Evolutionary conservation across 768 basidiomycete genomes (phyloP).

Genomic region (Rhodocollybia butyracea): DNA sequence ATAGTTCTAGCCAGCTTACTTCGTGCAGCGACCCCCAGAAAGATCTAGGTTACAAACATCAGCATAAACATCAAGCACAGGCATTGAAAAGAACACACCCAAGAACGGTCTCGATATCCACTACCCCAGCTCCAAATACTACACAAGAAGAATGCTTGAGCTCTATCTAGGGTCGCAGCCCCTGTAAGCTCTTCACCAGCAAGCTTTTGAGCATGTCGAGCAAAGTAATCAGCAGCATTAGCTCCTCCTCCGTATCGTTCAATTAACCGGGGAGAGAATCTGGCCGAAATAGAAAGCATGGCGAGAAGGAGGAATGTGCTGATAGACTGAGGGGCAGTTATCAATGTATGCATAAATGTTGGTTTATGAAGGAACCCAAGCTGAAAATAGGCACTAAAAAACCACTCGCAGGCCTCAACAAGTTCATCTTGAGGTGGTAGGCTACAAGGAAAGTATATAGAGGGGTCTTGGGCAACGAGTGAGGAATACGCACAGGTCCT

Average conservation of each 20-base stretch:
- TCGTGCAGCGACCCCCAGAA: conserved; percentile 11
- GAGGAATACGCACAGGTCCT: conserved; percentile 6
- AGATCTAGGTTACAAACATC: conserved; percentile 1
- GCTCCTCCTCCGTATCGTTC: conserved; percentile 8
- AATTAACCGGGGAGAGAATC: conserved; percentile 11
- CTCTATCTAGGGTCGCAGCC: conserved; percentile 10
- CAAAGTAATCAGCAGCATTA: conserved; percentile 11
- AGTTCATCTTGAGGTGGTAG: conserved; percentile 11
- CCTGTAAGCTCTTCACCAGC: conserved; percentile 9
- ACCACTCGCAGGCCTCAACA: conserved; percentile 13
- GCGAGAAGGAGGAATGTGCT: conserved; percentile 11
- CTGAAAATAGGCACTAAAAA: conserved; percentile 12
- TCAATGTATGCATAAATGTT: conserved; percentile 13
- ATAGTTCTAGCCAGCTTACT: conserved; percentile 4
- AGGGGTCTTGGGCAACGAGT: background rate
- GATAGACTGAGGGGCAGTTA: conserved; percentile 8
- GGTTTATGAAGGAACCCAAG: conserved; percentile 11
- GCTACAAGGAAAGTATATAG: background rate
- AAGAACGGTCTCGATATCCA: conserved; percentile 12
- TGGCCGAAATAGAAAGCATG: conserved; percentile 12
- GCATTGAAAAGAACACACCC: background rate
- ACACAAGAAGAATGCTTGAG: conserved; percentile 13
- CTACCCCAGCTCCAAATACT: conserved; percentile 13
- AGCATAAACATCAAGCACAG: background rate
- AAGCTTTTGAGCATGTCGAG: conserved; percentile 10